Evolutionary conservation across 495 filamentous ascomycete genomes (phyloP).

Genomic region (Aspergillus asperescens): DNA sequence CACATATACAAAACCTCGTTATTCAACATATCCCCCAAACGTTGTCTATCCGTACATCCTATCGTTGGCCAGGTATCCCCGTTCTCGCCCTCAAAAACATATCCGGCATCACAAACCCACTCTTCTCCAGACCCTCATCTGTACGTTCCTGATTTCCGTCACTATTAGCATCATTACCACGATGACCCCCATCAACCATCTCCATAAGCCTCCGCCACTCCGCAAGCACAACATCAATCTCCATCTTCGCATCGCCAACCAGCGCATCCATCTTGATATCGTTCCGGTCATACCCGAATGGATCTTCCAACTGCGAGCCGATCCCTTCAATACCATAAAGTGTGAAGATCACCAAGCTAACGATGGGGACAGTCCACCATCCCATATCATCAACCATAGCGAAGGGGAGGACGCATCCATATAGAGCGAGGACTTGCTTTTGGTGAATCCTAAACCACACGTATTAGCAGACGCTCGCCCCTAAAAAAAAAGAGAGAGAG

Average conservation of each 20-base stretch:
- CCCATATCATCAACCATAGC: constrained; percentile 66
- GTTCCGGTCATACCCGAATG: constrained; percentile 68
- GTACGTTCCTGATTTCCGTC: not conserved
- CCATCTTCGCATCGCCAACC: constrained; percentile 59
- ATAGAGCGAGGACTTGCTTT: constrained; percentile 69
- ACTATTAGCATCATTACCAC: not conserved
- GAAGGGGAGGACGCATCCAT: constrained; percentile 67
- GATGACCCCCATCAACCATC: constrained; percentile 1
- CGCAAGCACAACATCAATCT: constrained; percentile 57
- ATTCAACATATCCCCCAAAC: not conserved
- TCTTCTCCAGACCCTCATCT: not conserved
- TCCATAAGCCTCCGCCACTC: constrained; percentile 51
- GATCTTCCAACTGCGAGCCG: constrained; percentile 67
- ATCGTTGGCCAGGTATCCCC: not conserved
- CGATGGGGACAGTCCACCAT: constrained; percentile 68
- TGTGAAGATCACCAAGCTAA: constrained; percentile 64
- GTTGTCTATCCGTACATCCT: not conserved
- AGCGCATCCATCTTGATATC: constrained; percentile 78
- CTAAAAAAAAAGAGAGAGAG: not conserved
- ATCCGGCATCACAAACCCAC: constrained; percentile 28
- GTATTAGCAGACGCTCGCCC: too few species aligned
- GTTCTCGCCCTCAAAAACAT: constrained; percentile 29
- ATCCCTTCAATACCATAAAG: constrained; percentile 73
- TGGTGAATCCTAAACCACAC: constrained; percentile 56
- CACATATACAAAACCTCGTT: not conserved